phyloP scores from a whole-genome alignment of 768 basidiomycete species.

The Serendipita sp. region DNA sequence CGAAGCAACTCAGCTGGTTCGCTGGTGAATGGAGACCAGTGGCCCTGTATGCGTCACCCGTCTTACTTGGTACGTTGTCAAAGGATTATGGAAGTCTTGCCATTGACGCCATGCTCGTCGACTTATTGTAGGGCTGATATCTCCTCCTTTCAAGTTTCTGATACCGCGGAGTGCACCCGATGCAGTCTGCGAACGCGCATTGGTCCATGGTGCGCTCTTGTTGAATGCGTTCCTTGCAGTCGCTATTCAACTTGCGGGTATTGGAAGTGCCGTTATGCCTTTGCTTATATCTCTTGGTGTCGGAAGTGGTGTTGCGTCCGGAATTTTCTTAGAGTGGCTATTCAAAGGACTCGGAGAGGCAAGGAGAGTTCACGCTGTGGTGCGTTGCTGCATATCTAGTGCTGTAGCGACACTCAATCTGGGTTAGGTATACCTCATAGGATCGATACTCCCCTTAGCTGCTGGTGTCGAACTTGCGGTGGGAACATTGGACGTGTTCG shows the following conservation, averaged over 20 bases:
- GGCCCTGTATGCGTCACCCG: constrained; percentile 58
- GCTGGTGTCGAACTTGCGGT: constrained; percentile 42
- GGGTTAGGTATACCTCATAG: background rate
- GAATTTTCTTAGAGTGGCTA: background rate
- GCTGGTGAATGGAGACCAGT: constrained; percentile 48
- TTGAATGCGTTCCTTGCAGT: constrained; percentile 42
- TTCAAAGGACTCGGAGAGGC: too few relatives aligned
- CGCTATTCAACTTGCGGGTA: constrained; percentile 38
- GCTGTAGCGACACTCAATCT: background rate
- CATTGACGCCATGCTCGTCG: background rate
- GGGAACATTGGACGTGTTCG: constrained; percentile 70
- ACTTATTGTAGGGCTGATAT: constrained; percentile 6
- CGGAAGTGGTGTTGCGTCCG: background rate
- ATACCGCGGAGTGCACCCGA: background rate
- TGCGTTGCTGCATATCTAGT: background rate
- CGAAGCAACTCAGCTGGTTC: constrained; percentile 78
- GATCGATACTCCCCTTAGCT: constrained; percentile 22
- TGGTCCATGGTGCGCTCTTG: constrained; percentile 28
- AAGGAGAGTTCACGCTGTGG: background rate
- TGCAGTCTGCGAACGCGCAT: background rate
- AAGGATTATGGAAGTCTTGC: too few relatives aligned
- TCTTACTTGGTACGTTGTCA: constrained; percentile 51
- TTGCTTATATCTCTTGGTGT: constrained; percentile 37
- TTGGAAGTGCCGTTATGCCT: constrained; percentile 67
- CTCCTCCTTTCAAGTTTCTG: constrained; percentile 10